Evolutionary conservation across 202 grass and related monocot species (phyloP).

Genomic region (Hordeum pubiflorum): DNA sequence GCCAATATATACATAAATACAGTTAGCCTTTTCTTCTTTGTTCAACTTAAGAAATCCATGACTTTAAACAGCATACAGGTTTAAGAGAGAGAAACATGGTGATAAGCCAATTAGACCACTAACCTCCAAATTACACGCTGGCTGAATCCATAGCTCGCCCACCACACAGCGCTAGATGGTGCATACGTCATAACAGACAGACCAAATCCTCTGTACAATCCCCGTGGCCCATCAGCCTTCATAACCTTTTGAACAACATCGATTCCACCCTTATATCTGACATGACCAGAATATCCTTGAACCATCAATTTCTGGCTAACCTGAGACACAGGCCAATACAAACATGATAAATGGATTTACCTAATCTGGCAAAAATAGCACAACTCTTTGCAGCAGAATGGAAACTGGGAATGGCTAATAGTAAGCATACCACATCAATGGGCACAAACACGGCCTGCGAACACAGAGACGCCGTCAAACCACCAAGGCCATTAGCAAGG

Average conservation of each 20-base stretch:
- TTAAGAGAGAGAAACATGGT: neutral
- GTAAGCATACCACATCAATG: slow-evolving; percentile 80
- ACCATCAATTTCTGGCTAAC: slow-evolving; percentile 99
- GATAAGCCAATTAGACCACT: slow-evolving; percentile 23
- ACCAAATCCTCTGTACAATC: slow-evolving; percentile 93
- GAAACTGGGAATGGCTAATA: neutral
- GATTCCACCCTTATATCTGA: slow-evolving; percentile 73
- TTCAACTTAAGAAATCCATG: neutral
- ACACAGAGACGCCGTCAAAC: slow-evolving; percentile 65
- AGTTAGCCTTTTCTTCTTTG: neutral
- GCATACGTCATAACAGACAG: slow-evolving; percentile 90
- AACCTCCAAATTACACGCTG: slow-evolving; percentile 95
- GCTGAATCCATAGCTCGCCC: slow-evolving; percentile 94
- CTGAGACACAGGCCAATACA: slow-evolving; percentile 40
- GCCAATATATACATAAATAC: neutral
- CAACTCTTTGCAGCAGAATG: neutral
- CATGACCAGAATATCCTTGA: slow-evolving; percentile 92
- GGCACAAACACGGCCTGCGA: slow-evolving; percentile 92
- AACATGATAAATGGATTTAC: slow-evolving; percentile 6
- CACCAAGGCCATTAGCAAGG: slow-evolving; percentile 74
- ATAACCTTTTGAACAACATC: slow-evolving; percentile 78
- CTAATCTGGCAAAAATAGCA: neutral
- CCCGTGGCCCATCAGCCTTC: slow-evolving; percentile 60
- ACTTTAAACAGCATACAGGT: slow-evolving; percentile 6
- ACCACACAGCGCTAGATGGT: slow-evolving; percentile 94